Evolutionary conservation across 257 asterid genomes (phyloP).

Genomic region (Penstemon barbatus): DNA sequence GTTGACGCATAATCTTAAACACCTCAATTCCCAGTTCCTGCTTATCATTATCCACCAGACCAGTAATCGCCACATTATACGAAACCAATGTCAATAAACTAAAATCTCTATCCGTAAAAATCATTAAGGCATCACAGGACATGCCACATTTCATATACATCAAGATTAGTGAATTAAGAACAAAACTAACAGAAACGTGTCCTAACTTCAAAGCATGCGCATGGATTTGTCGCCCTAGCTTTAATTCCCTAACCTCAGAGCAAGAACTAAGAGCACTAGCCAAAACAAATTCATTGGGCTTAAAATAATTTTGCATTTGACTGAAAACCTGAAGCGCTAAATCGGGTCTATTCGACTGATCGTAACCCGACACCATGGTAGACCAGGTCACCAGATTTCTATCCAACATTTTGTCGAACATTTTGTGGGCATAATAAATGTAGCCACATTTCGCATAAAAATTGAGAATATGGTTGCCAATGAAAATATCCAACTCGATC

Average conservation of each 20-base stretch:
- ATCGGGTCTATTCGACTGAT: slow-evolving; percentile 44
- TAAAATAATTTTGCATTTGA: slow-evolving; percentile 43
- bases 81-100: slow-evolving; percentile 45
- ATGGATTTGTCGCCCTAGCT: slow-evolving; percentile 66
- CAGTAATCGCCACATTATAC: slow-evolving; percentile 56
- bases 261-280: slow-evolving; percentile 72
- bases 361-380: slow-evolving; percentile 67
- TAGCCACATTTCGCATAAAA: slow-evolving; percentile 69
- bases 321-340: slow-evolving; percentile 45
- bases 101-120: slow-evolving; percentile 35
- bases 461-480: slow-evolving; percentile 58
- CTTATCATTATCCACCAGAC: slow-evolving; percentile 58
- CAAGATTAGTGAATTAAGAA: slow-evolving; percentile 58
- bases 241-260: slow-evolving; percentile 43
- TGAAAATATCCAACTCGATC: slow-evolving; percentile 33
- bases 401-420: slow-evolving; percentile 62
- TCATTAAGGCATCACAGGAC: slow-evolving; percentile 49
- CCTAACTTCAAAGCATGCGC: slow-evolving; percentile 54
- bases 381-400: slow-evolving; percentile 73
- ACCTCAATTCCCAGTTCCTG: slow-evolving; percentile 53
- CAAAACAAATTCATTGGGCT: slow-evolving; percentile 60
- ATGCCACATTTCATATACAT: slow-evolving; percentile 70
- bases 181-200: slow-evolving; percentile 47
- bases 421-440: slow-evolving; percentile 41
- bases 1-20: slow-evolving; percentile 44